Evolutionary conservation across 345 rosid genomes (phyloP).

Genomic region (Lumnitzera littorea): DNA sequence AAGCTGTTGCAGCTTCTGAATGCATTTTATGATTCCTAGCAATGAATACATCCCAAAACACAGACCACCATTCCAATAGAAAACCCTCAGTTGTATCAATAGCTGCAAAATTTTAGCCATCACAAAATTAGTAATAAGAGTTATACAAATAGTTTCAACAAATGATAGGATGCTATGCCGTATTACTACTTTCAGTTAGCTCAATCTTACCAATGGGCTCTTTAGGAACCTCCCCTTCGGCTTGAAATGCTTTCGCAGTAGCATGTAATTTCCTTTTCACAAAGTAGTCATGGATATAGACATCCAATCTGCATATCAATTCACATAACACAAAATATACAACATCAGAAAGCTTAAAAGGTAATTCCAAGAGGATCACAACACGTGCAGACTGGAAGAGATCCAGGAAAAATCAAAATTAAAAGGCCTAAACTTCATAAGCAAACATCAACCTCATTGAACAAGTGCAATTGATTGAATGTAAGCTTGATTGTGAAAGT

Average conservation of each 20-base stretch:
- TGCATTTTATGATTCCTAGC: conserved; percentile 51
- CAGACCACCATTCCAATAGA: conserved; percentile 78
- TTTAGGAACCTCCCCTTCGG: conserved; percentile 50
- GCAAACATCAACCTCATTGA: too few species aligned
- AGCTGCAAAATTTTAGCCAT: conserved; percentile 23
- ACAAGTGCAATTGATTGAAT: too few species aligned
- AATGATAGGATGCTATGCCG: background rate
- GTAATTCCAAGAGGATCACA: too few species aligned
- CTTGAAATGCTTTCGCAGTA: conserved; percentile 55
- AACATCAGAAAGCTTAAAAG: too few species aligned
- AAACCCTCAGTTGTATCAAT: conserved; percentile 68
- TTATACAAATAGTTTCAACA: background rate
- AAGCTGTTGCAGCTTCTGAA: conserved; percentile 53
- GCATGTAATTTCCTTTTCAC: conserved; percentile 53
- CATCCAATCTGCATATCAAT: conserved; percentile 46
- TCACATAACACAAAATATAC: too few species aligned
- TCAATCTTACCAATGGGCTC: conserved; percentile 52
- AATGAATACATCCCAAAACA: conserved; percentile 66
- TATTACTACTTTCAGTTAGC: background rate
- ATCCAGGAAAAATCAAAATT: too few species aligned
- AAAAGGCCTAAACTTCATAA: too few species aligned
- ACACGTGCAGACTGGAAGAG: too few species aligned
- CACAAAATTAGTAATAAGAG: too few species aligned
- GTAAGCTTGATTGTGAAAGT: too few species aligned
- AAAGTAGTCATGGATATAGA: conserved; percentile 58